Base-by-base conservation (phyloP, 2,329 filamentous ascomycete species). In the Emergomyces pasteurianus region DNA sequence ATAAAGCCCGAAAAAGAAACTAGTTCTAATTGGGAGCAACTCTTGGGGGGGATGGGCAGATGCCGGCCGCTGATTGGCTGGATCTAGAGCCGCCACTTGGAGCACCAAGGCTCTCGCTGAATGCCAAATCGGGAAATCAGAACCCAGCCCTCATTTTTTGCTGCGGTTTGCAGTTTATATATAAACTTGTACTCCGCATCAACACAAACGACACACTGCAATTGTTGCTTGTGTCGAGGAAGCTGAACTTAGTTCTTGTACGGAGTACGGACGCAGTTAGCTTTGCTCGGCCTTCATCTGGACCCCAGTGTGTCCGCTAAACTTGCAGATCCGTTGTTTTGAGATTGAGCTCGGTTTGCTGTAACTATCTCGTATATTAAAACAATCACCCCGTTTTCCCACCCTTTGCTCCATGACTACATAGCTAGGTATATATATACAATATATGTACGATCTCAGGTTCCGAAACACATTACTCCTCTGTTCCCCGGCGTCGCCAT, bases 401-500 rank as follows among this genome's bases (percentile, higher is more conserved):
- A 14, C 16, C 38, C n/a, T 26, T 14, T 16, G 47, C 21, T 16
- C 12, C 14, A 16, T 16, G 47, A 52, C 9, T n/a, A n/a, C n/a
- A n/a, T n/a, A n/a, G n/a, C n/a, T n/a, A 31, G 7, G 31, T 31
- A 31, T 31, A 3, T 3, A 31, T 7, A 3, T 3, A 7, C 7
- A 31, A 7, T 26, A 3, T 6, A 8, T 54, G 12, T 56, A 56
- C 54, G 23, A 23, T 14, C 16, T 2, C 16, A 47, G 7, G 5
- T 26, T 14, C 26, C 21, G 36, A 21, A 10, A 10, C 40, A 18
- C 46, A 28, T 55, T 53, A 62, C 60, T 49, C 54, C 46, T 58
- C 64, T 40, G 16, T 49, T 63, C 46, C 26, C 21, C 43, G 58
- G 59, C 60, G 31, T 40, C 36, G 38, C 61, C 70, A 79, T 63